Evolutionary conservation across 2,329 filamentous ascomycete genomes (phyloP), one percentile per base, ranked within the genome.

Genomic region (Pleoardoris graminearum): DNA sequence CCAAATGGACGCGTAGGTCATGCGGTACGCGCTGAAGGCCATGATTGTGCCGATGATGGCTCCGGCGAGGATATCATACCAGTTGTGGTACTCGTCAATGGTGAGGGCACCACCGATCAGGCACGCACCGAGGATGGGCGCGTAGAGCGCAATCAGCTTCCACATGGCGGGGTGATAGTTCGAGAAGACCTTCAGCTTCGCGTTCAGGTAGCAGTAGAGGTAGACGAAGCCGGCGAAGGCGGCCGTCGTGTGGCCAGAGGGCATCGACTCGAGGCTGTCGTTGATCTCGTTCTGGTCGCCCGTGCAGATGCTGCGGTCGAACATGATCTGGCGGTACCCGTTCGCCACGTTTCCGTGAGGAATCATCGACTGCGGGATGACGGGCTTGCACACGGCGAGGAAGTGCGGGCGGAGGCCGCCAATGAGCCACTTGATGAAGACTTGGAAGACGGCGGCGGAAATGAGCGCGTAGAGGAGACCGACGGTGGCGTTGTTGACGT

Each of bases 391-490:
- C 48, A 88, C 86, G 19, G 78, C 79, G 17, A 90, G 79, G 75
- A 90, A 90, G 69, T 89, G 85, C 1, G 87, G 87, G n/a, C 69
- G 69, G 8, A 72, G 57, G 33, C 66, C 87, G 12, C 88, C 88
- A 57, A 91, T 89, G 36, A 90, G 80, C 81, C 82, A 87, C 73
- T 91, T 91, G 68, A 90, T 63, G 65, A 90, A 86, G 59, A 90
- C 87, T 65, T 91, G 88, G 75, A 91, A 89, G 44, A 90, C 83
- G n/a, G 86, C 85, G 3, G 85, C 85, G 5, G 80, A 78, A 72
- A 90, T 88, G 57, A 90, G 79, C 0, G 83, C 79, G 76, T 90
- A 90, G 0, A 90, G 73, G 0, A 90, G 80, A 12, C 87, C 88
- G 42, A 89, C 79, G 43, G 85, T 70, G 38, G 82, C 87, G 67